phyloP scores from a whole-genome alignment of 2,329 filamentous ascomycete species.

The Botrytis byssoidea region DNA sequence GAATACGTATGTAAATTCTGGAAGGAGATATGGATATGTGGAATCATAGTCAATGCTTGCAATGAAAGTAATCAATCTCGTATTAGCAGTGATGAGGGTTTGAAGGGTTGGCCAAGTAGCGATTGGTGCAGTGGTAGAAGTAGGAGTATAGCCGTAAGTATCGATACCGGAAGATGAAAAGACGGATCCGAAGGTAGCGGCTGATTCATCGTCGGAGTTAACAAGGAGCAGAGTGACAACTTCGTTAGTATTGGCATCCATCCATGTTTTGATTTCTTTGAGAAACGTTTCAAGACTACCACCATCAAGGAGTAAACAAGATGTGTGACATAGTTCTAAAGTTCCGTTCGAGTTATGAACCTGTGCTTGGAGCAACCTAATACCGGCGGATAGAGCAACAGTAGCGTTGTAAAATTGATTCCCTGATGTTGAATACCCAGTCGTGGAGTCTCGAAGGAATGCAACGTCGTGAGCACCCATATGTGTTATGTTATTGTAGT shows the following conservation, averaged over 20 bases:
- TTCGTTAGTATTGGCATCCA: conserved; percentile 57
- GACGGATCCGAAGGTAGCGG: conserved; percentile 50
- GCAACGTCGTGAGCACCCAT: conserved; percentile 67
- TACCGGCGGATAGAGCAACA: conserved; percentile 58
- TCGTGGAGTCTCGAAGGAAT: conserved; percentile 53
- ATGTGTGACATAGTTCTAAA: conserved; percentile 58
- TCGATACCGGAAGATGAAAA: conserved; percentile 55
- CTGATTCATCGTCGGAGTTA: conserved; percentile 57
- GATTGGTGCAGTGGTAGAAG: conserved; percentile 44
- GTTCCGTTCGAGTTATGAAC: conserved; percentile 53
- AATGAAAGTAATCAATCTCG: conserved; percentile 67
- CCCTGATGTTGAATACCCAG: conserved; percentile 44
- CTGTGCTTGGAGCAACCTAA: conserved; percentile 64
- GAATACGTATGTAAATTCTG: conserved; percentile 67
- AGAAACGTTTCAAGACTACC: conserved; percentile 57
- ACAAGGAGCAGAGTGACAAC: conserved; percentile 63
- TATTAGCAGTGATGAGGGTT: conserved; percentile 62
- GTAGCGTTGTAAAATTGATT: conserved; percentile 61
- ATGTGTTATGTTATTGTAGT: conserved; percentile 75
- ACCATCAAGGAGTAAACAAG: conserved; percentile 57
- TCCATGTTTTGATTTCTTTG: conserved; percentile 57
- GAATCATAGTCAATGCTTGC: conserved; percentile 50
- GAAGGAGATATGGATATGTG: conserved; percentile 56
- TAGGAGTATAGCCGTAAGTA: conserved; percentile 58
- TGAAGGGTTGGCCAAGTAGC: conserved; percentile 69